Evolutionary conservation across 2,329 filamentous ascomycete genomes (phyloP), one percentile per base, ranked within the genome.

Genomic region (Colletotrichum somersetense): DNA sequence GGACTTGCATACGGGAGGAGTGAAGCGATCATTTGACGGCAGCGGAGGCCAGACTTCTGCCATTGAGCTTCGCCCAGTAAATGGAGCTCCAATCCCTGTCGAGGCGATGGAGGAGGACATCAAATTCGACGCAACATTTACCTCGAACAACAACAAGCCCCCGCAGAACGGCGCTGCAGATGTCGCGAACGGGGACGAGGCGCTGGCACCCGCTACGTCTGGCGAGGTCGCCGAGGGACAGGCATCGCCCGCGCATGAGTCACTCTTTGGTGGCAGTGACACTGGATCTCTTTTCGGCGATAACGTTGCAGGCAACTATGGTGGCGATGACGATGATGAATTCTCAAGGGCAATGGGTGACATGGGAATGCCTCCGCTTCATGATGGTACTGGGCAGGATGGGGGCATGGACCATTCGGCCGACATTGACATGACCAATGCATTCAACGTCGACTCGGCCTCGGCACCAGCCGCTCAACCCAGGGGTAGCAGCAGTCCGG

Each of bases 241-340:
- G 85, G 91, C 76, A 85, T 90, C 91, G 48, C 94, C 92, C 0
- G 89, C 91, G 14, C 93, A 96, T 73, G 88, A 90, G 75, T 97
- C 94, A 59, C 85, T 98, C 0, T 98, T 98, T 78, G 93, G 90
- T 14, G 92, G 93, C 0, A 94, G 94, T 75, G 90, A 91, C 26
- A 90, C 89, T 0, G 94, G 95, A 58, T 97, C 95, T 2, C 85
- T 99, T 1, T 99, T 98, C 79, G 96, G 96, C 2, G 95, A 97
- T 75, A 92, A 84, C 12, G 82, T 84, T 18, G 80, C 91, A 81
- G 79, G 86, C 80, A 75, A 86, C 81, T 74, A 87, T 81, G 79
- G 88, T 33, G 93, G 89, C 0, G 91, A 92, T 16, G 94, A 97
- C 55, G 94, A 97, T 52, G 94, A 97, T 76, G 93, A 95, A 75